Percentiles rank a stretch among this genome's conserved stretches.
phyloP scores from a whole-genome alignment of 352 stramenopile genomes.

The Globisporangium yorkense region DNA sequence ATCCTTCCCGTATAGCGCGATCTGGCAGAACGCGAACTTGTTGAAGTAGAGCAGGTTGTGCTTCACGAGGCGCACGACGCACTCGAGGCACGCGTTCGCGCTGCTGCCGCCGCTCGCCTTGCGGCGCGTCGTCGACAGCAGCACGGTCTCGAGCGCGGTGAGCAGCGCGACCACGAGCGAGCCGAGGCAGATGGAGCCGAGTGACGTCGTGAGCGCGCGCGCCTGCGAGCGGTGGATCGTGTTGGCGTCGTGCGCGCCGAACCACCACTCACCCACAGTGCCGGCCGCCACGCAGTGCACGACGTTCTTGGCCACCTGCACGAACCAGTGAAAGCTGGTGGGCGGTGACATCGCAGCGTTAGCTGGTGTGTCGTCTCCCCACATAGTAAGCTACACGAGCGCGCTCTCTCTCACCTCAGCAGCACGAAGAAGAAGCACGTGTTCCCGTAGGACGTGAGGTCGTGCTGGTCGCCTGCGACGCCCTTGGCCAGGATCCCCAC shows the following conservation, averaged over 20 bases:
- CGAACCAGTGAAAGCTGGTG: constrained; percentile 75
- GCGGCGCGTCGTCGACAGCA: constrained; percentile 61
- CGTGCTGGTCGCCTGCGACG: constrained; percentile 30
- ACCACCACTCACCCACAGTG: constrained; percentile 84
- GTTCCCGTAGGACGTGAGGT: constrained; percentile 63
- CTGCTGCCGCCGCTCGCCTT: constrained; percentile 40
- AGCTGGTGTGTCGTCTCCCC: too few relatives aligned
- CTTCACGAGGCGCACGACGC: constrained; percentile 60
- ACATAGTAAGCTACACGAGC: too few relatives aligned
- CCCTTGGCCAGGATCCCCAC: constrained; percentile 67
- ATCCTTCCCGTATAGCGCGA: constrained; percentile 83
- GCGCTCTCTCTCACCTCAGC: constrained; percentile 41
- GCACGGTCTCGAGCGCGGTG: constrained; percentile 54
- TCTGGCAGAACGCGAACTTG: constrained; percentile 85
- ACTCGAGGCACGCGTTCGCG: constrained; percentile 80
- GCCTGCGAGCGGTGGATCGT: constrained; percentile 64
- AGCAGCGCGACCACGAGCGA: constrained; percentile 73
- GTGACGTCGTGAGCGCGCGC: constrained; percentile 61
- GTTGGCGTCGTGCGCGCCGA: constrained; percentile 61
- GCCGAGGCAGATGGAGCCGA: constrained; percentile 81
- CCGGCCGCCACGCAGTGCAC: constrained; percentile 82
- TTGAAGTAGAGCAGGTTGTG: constrained; percentile 82
- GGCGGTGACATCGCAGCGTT: neutral
- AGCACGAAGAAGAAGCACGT: constrained; percentile 82
- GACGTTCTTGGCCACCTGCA: constrained; percentile 80